Percentiles rank a stretch among this genome's conserved stretches.
Conservation (phyloP, 2,329 filamentous ascomycete species). For the Claviceps arundinis region DNA sequence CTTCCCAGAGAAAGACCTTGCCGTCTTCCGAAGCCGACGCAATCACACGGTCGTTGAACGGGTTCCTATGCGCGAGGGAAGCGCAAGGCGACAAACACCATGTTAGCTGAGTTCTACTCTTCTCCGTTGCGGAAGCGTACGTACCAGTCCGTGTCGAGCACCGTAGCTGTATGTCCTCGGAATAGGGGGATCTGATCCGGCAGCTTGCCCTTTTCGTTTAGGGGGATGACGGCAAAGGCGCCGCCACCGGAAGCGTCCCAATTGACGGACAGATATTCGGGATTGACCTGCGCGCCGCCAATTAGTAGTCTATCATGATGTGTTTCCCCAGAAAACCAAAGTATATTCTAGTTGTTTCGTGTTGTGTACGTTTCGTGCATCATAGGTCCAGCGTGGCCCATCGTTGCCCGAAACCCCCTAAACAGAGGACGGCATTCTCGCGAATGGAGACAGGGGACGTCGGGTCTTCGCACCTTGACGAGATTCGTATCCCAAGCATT, state of each 20-base stretch:
- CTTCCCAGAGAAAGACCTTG: conserved; percentile 94
- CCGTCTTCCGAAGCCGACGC: conserved; percentile 93
- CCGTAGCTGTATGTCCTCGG: conserved; percentile 86
- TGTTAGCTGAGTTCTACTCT: not conserved
- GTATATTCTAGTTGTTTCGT: not conserved
- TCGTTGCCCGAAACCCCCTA: not conserved
- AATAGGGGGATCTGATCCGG: conserved; percentile 92
- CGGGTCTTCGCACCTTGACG: conserved; percentile 58
- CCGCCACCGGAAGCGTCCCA: conserved; percentile 95
- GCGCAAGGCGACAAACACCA: not conserved
- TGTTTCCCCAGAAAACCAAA: not conserved
- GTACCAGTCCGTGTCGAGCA: conserved; percentile 94
- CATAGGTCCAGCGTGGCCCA: not conserved
- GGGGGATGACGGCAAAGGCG: conserved; percentile 89
- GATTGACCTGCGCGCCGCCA: conserved; percentile 56
- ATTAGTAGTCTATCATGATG: conserved; percentile 6
- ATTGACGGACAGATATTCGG: conserved; percentile 92
- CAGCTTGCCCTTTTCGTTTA: conserved; percentile 77
- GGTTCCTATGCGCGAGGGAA: conserved; percentile 49
- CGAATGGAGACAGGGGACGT: not conserved
- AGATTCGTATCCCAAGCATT: conserved; percentile 99
- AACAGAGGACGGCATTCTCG: not conserved
- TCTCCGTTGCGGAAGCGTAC: not conserved
- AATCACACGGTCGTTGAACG: conserved; percentile 87
- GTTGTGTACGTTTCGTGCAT: not conserved